Evolutionary conservation across 257 asterid species (phyloP).

Genomic region (Przewalskia tangutica): DNA sequence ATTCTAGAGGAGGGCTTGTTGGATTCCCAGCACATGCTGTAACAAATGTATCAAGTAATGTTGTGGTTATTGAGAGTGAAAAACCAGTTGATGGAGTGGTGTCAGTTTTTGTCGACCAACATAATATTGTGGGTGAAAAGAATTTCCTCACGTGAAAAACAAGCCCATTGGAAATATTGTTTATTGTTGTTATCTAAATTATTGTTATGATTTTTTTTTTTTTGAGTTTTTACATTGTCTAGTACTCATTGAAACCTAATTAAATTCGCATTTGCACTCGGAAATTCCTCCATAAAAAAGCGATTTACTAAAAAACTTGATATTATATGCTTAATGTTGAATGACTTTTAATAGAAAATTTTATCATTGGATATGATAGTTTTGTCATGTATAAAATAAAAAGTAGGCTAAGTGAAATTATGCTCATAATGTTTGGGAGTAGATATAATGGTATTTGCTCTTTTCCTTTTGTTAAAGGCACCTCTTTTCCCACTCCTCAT

Average conservation of each 20-base stretch:
- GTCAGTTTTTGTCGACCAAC: constrained; percentile 50
- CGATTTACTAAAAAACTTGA: no score
- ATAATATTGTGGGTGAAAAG: constrained; percentile 34
- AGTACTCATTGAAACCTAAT: no score
- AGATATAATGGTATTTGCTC: not conserved
- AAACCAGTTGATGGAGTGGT: constrained; percentile 27
- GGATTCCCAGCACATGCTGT: constrained; percentile 34
- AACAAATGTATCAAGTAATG: constrained; percentile 39
- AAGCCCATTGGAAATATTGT: not conserved
- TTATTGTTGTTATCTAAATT: not conserved
- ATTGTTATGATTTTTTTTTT: not conserved
- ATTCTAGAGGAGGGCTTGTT: constrained; percentile 9
- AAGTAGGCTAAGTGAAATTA: not conserved
- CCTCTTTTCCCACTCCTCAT: not conserved
- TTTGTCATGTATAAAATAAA: not conserved
- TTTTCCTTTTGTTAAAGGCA: not conserved
- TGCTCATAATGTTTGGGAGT: not conserved
- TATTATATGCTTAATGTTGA: not conserved
- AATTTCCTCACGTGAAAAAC: constrained; percentile 5
- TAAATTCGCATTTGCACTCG: no score
- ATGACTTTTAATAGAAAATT: not conserved
- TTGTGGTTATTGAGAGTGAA: constrained; percentile 47
- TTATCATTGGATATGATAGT: not conserved
- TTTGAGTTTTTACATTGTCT: no score
- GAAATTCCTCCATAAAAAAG: no score